Base-by-base conservation (phyloP, 495 filamentous ascomycete genomes). In the Staphylotrichum tortipilum region DNA sequence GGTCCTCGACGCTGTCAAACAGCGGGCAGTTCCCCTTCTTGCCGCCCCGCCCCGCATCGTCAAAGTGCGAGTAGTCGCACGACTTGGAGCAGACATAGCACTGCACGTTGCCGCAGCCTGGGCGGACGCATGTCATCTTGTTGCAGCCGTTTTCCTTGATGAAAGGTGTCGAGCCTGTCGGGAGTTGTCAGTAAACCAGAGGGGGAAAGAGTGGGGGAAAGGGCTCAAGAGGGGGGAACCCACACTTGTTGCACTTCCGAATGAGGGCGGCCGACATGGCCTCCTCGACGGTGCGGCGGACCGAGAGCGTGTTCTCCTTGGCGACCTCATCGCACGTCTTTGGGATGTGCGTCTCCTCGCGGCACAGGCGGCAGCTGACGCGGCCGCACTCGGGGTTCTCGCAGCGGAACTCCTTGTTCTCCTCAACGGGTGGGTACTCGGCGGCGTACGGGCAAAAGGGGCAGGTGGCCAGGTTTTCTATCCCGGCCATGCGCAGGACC, bases 361-460 rank as follows among this genome's bases (percentile, higher is more conserved):
- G 78, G 63, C 89, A 95, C 0, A 84, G 68, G 3, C 89, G 82
- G 57, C 89, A 95, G 59, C 80, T 88, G 44, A 81, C 68, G 48
- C 68, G 71, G 51, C 73, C 70, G 57, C 89, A 95, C 5, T 76
- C 72, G 0, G 78, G 73, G 44, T 81, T 83, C 14, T 74, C 63
- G 62, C 89, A 95, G 5, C 73, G 69, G 47, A 95, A 94, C 56
- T 90, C 85, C 47, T 74, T 80, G 66, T 92, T 78, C 10, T 76
- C 68, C n/a, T 85, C 79, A 9, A 81, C 63, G 0, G 89, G 82
- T 3, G 67, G 68, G 52, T 77, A 84, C 22, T 87, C 82, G 10
- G 80, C 86, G 33, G 84, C 86, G 66, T 79, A 94, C 22, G 84
- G 79, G 64, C 89, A 95, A 62, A 90, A 91, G 2, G 89, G 88